Evolutionary conservation across 2,329 filamentous ascomycete genomes (phyloP), one percentile per base, ranked within the genome.

Genomic region (Pseudopyrenochaeta lycopersici): DNA sequence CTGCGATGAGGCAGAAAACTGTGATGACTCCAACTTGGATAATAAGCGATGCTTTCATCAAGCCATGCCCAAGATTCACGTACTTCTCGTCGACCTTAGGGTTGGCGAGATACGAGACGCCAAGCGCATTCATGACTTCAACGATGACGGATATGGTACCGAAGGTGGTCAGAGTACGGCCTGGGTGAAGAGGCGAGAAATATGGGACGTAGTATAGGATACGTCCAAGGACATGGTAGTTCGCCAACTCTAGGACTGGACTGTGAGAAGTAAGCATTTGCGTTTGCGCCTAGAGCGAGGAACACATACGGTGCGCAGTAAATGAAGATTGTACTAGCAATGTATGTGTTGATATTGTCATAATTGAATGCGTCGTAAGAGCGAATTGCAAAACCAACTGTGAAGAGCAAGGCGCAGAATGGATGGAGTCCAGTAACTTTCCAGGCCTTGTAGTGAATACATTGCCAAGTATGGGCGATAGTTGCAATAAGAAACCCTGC

Each of bases 191-290:
- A 0, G 84, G 84, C 0, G 85, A 78, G 58, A 81, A 78, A 66
- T 85, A 83, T 0, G 85, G 85, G 1, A 85, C 76, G 69, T 88
- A 88, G 67, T 82, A 82, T 23, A 88, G 76, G 11, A 85, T 76
- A 7, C 84, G 80, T 2, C 82, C 82, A 20, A 88, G 80, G 49
- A 86, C 79, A 59, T 85, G 81, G 66, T 87, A 88, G 64, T 87
- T 85, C 49, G 82, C 78, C 4, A 84, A 18, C 21, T 64, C 61
- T 3, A 66, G 52, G 14, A 64, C 42, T 6, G 63, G 63, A 11
- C 61, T 64, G 29, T 7, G 7, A 9, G 5, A 10, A 20, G 12
- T 38, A 6, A 38, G 35, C 7, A 11, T 18, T 20, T 20, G 6
- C 10, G 5, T 11, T 20, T n/a, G 3, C 20, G 17, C 20, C 14